A percentile compares a stretch with the other conserved stretches of the same genome.
phyloP scores from a whole-genome alignment of 192 early-diverging fungal species.

The Rhizophlyctis rosea region DNA sequence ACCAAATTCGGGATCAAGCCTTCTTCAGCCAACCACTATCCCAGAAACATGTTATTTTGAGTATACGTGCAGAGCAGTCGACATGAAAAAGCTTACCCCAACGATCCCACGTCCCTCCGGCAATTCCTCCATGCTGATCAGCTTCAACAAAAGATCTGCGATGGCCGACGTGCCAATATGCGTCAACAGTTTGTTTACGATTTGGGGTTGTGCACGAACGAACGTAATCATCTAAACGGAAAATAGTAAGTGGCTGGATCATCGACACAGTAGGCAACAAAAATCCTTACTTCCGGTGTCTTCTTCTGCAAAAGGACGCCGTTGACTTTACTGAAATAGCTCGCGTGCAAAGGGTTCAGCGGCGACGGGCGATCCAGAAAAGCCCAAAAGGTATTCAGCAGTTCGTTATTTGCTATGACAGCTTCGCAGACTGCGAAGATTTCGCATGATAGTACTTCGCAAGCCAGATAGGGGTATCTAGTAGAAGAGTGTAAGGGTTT shows the following conservation, averaged over 20 bases:
- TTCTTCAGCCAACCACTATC: slow-evolving; percentile 83
- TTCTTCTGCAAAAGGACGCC: slow-evolving; percentile 84
- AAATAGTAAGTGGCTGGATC: not conserved
- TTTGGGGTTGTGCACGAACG: slow-evolving; percentile 72
- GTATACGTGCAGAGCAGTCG: no score
- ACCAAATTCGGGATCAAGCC: slow-evolving; percentile 76
- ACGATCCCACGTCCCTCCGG: slow-evolving; percentile 82
- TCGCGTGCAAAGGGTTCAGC: slow-evolving; percentile 78
- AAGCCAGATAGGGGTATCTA: slow-evolving; percentile 80
- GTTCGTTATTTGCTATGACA: slow-evolving; percentile 62
- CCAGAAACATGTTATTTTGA: no score
- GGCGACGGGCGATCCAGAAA: slow-evolving; percentile 74
- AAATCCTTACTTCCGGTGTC: slow-evolving; percentile 65
- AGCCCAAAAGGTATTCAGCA: slow-evolving; percentile 82
- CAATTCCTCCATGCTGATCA: slow-evolving; percentile 89
- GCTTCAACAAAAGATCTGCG: slow-evolving; percentile 87
- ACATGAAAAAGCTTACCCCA: no score
- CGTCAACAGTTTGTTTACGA: slow-evolving; percentile 71
- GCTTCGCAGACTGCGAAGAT: slow-evolving; percentile 76
- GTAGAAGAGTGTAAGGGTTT: slow-evolving; percentile 8
- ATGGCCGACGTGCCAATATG: slow-evolving; percentile 87
- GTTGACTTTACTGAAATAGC: slow-evolving; percentile 90
- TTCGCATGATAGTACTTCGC: slow-evolving; percentile 77
- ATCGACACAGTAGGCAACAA: slow-evolving; percentile 3
- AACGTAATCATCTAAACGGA: slow-evolving; percentile 73